Base-by-base conservation (phyloP, 192 early-diverging fungal genomes). In the Podila clonocystis region DNA sequence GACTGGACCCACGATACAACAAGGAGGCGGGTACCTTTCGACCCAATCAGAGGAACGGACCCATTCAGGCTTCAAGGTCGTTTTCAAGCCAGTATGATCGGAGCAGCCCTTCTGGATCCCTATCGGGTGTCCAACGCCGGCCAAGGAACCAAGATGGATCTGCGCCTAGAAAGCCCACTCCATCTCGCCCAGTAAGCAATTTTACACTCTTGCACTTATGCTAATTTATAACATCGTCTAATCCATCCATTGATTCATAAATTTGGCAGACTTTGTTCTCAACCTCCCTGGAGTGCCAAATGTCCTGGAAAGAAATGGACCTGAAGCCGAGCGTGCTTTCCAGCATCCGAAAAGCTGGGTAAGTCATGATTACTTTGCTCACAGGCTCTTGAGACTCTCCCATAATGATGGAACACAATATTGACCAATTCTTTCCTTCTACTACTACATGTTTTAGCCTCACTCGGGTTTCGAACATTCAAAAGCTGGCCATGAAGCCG, bases 401-500 rank as follows among this genome's bases (percentile, higher is more conserved):
- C 24, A 26, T 64, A 24, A 64, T 13, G 22, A 8, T 7, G 17
- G 9, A 20, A 45, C n/a, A 64, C 22, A 5, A 45, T 28, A 41
- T 45, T 20, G 41, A 12, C 36, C 20, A 19, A 33, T 38, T 41
- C 20, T 9, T 28, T 3, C 7, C 22, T 7, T 12, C 1, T 36
- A 9, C 48, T 19, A 5, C 17, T 7, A 58, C 15, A 36, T 17
- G 19, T 34, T 36, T 4, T 62, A 80, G 77, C 1, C 62, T 80
- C 28, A 34, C 52, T 9, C 67, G 63, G 22, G 70, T 70, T 0
- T 80, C 77, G 22, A 80, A 80, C 33, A 73, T 73, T 65, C 77
- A 80, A 73, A 80, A 80, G 58, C 33, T 80, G 55, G 31, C 72
- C 15, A 80, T 80, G 62, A 64, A 65, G 57, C 66, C 77, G 4